Evolutionary conservation across 257 asterid species (phyloP).

Genomic region (Ilex asprella): DNA sequence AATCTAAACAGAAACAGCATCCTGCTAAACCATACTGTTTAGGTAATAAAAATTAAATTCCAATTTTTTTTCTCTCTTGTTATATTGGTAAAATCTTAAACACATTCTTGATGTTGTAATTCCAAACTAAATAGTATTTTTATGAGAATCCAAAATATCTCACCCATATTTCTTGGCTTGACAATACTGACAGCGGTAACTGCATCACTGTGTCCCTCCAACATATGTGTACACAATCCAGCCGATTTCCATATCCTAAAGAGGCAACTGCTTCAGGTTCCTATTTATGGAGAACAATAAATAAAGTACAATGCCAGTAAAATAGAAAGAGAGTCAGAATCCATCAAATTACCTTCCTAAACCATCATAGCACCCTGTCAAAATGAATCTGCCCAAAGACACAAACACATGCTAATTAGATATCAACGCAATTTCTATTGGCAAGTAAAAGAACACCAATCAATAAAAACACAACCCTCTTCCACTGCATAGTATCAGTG

Average conservation of each 20-base stretch:
- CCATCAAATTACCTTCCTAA: conserved; percentile 61
- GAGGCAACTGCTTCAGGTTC: neutral
- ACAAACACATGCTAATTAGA: conserved; percentile 1
- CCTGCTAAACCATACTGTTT: too few relatives aligned
- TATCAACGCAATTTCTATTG: too few relatives aligned
- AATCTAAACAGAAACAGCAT: too few relatives aligned
- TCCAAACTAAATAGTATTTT: too few relatives aligned
- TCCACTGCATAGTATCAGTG: too few relatives aligned
- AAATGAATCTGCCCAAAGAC: conserved; percentile 48
- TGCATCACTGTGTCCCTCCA: conserved; percentile 87
- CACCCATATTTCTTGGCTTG: conserved; percentile 47
- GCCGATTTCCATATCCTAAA: conserved; percentile 84
- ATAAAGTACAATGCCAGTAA: neutral
- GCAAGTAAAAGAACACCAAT: too few relatives aligned
- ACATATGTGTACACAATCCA: conserved; percentile 66
- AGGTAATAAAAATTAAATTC: too few relatives aligned
- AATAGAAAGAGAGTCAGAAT: neutral
- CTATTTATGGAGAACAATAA: conserved; percentile 11
- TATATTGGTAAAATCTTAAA: too few relatives aligned
- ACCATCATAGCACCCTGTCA: conserved; percentile 93
- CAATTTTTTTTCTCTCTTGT: too few relatives aligned
- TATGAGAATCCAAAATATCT: conserved; percentile 1
- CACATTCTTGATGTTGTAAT: too few relatives aligned
- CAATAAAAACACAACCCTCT: too few relatives aligned
- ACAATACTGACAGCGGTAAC: conserved; percentile 66